These are phyloP conservation scores for Stropharia rugosoannulata DNA, from an alignment of 768 basidiomycete species.

Conservation along the genomic window DNA sequence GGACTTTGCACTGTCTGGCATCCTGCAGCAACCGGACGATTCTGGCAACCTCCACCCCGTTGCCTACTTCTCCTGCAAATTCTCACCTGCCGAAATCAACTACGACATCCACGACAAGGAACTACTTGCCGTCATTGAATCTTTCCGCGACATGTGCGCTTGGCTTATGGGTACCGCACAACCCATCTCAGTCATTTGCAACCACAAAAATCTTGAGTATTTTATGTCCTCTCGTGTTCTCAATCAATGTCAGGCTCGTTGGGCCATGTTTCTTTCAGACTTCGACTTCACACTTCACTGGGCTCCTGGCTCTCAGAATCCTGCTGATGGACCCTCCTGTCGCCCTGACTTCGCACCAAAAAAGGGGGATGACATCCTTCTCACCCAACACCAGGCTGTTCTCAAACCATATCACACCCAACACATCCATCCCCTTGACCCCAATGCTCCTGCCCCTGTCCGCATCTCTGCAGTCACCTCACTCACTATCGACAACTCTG, in stretches of 20 bases:
- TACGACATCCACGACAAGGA: slow-evolving; percentile 55
- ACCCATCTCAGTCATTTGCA: slow-evolving; percentile 21
- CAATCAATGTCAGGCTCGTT: slow-evolving; percentile 43
- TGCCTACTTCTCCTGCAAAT: slow-evolving; percentile 32
- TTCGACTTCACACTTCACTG: too few species aligned
- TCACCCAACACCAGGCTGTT: too few species aligned
- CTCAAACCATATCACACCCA: too few species aligned
- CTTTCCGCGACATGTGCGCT: slow-evolving; percentile 31
- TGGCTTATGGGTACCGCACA: slow-evolving; percentile 26
- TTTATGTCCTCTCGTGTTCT: slow-evolving; percentile 38
- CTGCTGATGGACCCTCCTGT: too few species aligned
- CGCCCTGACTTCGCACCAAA: too few species aligned
- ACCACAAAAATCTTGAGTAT: slow-evolving; percentile 44
- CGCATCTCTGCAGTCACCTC: too few species aligned
- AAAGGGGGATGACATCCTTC: too few species aligned
- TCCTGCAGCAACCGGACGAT: slow-evolving; percentile 28
- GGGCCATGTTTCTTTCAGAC: slow-evolving; percentile 28
- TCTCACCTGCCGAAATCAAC: slow-evolving; percentile 38
- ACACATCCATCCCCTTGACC: too few species aligned
- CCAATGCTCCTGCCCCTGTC: too few species aligned
- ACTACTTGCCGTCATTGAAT: slow-evolving; percentile 43
- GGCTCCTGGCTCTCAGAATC: too few species aligned
- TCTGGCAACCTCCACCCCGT: slow-evolving; percentile 33
- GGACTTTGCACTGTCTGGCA: slow-evolving; percentile 28
- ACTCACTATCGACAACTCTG: too few species aligned